A percentile compares a stretch with the other conserved stretches of the same genome.
Conservation (phyloP, 2,329 filamentous ascomycete genomes). For the Parafenestella ontariensis region DNA sequence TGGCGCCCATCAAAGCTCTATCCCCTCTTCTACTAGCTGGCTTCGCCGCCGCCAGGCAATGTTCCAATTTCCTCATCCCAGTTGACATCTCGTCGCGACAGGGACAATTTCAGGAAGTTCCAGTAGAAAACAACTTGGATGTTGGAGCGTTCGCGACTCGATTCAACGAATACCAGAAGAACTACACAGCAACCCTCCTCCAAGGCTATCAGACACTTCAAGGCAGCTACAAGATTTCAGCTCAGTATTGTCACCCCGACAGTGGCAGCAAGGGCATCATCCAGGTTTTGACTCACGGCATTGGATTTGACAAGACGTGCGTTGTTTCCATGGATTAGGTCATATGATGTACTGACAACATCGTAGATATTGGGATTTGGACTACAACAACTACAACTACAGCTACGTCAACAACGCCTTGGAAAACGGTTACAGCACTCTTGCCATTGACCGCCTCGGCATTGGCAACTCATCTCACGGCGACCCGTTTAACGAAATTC, state of each 20-base stretch:
- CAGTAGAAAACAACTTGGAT: constrained; percentile 61
- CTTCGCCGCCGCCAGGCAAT: constrained; percentile 39
- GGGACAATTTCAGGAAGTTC: constrained; percentile 59
- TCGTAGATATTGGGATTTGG: constrained; percentile 66
- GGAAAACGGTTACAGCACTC: constrained; percentile 63
- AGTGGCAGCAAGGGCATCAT: constrained; percentile 38
- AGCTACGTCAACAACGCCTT: constrained; percentile 66
- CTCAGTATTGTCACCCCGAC: constrained; percentile 68
- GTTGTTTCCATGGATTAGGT: constrained; percentile 2
- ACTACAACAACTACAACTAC: constrained; percentile 66
- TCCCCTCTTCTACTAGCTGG: constrained; percentile 24
- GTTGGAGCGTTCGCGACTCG: constrained; percentile 60
- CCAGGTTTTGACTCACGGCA: constrained; percentile 62
- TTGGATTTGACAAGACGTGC: constrained; percentile 61
- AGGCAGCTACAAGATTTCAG: constrained; percentile 64
- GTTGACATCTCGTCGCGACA: constrained; percentile 63
- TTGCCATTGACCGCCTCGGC: constrained; percentile 69
- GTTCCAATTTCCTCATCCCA: constrained; percentile 63
- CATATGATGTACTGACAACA: not conserved
- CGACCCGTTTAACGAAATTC: constrained; percentile 66
- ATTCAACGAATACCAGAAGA: constrained; percentile 37
- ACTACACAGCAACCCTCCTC: constrained; percentile 57
- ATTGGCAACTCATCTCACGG: constrained; percentile 65
- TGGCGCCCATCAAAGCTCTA: constrained; percentile 20
- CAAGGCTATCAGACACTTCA: constrained; percentile 59